These are phyloP conservation scores for Exophiala oligosperma DNA, from an alignment of 2,329 filamentous ascomycete genomes.

Conservation along the genomic window DNA sequence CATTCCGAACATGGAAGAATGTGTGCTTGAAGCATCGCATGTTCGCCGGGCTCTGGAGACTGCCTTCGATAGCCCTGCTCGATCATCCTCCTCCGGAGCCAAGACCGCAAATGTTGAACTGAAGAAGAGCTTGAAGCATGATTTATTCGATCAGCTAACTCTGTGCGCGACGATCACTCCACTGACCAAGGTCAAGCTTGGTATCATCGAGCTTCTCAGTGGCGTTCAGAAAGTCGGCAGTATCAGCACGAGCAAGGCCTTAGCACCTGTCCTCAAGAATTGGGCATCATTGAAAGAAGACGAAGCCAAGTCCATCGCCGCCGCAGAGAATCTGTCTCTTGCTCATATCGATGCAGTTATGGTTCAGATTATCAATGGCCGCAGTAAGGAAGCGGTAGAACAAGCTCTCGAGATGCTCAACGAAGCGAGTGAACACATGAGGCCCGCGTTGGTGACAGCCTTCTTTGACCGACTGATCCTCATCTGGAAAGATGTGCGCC, in stretches of 20 bases:
- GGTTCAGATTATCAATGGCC: conserved; percentile 54
- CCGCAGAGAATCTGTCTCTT: conserved; percentile 49
- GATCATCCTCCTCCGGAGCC: conserved; percentile 38
- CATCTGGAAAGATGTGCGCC: conserved; percentile 62
- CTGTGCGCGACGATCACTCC: conserved; percentile 72
- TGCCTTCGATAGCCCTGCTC: conserved; percentile 54
- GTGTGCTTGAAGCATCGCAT: conserved; percentile 73
- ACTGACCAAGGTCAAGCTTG: conserved; percentile 66
- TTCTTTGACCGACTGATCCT: conserved; percentile 69
- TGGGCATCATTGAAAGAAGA: conserved; percentile 62
- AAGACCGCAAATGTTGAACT: conserved; percentile 49
- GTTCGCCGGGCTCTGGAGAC: conserved; percentile 64
- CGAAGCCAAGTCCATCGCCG: conserved; percentile 53
- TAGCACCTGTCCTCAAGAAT: conserved; percentile 72
- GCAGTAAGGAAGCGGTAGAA: conserved; percentile 59
- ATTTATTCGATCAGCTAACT: conserved; percentile 70
- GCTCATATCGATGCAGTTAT: conserved; percentile 54
- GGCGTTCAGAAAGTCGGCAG: conserved; percentile 70
- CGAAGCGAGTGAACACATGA: conserved; percentile 39
- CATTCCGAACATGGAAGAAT: conserved; percentile 80
- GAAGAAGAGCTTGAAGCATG: conserved; percentile 63
- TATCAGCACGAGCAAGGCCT: conserved; percentile 68
- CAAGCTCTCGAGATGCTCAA: conserved; percentile 54
- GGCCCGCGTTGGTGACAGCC: conserved; percentile 60
- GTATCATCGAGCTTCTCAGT: conserved; percentile 71